A percentile compares a stretch with the other conserved stretches of the same genome.
Conservation (phyloP, 345 rosid genomes). For the Syzygium jambos region DNA sequence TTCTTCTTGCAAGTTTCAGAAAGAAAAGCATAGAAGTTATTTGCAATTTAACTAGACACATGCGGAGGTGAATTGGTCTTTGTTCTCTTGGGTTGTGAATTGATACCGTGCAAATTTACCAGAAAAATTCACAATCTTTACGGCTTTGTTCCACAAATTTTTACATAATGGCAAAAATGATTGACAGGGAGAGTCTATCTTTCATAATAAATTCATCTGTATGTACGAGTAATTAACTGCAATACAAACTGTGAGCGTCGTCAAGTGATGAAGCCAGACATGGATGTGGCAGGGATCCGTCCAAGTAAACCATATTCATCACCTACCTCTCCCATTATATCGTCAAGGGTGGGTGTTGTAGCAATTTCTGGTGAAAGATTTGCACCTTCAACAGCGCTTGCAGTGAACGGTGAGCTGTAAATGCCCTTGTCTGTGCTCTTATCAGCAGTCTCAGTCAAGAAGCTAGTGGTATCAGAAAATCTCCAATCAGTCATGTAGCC, state of each 20-base stretch:
- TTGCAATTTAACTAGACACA: no score
- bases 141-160: neutral
- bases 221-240: neutral
- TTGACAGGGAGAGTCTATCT: neutral
- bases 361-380: neutral
- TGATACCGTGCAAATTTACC: neutral
- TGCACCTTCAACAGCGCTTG: neutral
- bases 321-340: neutral
- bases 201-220: neutral
- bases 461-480: no score
- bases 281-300: neutral
- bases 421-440: neutral
- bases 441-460: neutral
- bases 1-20: neutral
- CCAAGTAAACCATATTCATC: neutral
- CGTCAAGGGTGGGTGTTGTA: neutral
- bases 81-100: neutral
- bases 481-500: no score
- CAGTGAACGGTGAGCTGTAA: neutral
- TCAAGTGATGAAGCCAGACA: neutral
- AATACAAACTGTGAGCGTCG: accelerated
- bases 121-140: neutral
- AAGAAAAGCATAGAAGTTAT: neutral
- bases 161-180: neutral
- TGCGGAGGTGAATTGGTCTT: neutral